phyloP scores from a whole-genome alignment of 768 basidiomycete genomes.

The Candolleomyces efflorescens region DNA sequence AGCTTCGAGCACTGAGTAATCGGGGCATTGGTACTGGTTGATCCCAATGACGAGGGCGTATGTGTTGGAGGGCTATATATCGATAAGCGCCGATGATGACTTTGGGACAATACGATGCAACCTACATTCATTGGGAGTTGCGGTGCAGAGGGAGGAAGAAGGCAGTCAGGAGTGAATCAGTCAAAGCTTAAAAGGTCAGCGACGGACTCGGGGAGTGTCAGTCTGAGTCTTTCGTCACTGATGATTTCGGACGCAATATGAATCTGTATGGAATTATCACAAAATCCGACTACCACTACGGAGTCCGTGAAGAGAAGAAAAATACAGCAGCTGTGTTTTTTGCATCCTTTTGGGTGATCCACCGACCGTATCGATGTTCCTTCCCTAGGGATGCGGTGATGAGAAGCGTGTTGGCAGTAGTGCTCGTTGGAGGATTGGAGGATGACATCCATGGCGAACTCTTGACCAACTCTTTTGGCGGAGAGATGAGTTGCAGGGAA shows the following conservation, averaged over 20 bases:
- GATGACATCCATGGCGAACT: slow-evolving; percentile 27
- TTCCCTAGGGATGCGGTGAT: slow-evolving; percentile 81
- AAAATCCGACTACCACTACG: background rate
- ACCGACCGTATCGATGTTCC: slow-evolving; percentile 87
- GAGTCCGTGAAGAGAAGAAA: slow-evolving; percentile 44
- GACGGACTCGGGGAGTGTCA: no score
- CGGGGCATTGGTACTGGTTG: slow-evolving; percentile 26
- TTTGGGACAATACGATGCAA: background rate
- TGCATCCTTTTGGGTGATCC: slow-evolving; percentile 68
- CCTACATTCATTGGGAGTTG: background rate
- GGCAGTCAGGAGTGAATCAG: no score
- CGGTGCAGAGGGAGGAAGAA: no score
- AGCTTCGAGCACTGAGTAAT: slow-evolving; percentile 24
- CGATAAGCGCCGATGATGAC: background rate
- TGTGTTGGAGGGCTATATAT: slow-evolving; percentile 12
- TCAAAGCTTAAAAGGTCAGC: no score
- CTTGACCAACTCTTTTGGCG: slow-evolving; percentile 44
- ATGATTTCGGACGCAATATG: background rate
- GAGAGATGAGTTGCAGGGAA: slow-evolving; percentile 75
- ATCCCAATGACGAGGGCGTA: slow-evolving; percentile 44
- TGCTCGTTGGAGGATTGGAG: slow-evolving; percentile 13
- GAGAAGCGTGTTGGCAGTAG: slow-evolving; percentile 35
- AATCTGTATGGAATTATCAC: background rate
- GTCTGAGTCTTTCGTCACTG: background rate
- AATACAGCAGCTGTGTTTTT: slow-evolving; percentile 71